A percentile compares a stretch with the other conserved stretches of the same genome.
These are phyloP conservation scores for Naganishia sp. DNA, from an alignment of 1,284 basidiomycete species.

Conservation along the genomic window DNA sequence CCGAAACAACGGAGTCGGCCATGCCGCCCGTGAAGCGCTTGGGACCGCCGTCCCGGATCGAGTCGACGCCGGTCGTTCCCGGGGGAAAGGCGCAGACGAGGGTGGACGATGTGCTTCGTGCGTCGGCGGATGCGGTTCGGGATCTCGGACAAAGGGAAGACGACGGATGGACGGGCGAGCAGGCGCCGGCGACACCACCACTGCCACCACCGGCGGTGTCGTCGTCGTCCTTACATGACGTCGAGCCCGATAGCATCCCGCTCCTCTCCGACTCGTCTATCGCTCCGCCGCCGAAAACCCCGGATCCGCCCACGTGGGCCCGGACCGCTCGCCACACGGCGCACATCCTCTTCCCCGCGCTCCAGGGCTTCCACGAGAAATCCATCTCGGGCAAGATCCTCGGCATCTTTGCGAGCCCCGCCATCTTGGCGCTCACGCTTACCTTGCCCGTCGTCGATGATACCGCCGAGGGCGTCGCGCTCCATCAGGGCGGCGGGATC, in stretches of 20 bases:
- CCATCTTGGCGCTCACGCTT: slow-evolving; percentile 78
- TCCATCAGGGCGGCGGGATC: slow-evolving; percentile 40
- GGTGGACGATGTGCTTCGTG: slow-evolving; percentile 7
- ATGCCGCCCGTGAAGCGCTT: neutral
- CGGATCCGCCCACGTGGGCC: too few species aligned
- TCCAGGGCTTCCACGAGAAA: slow-evolving; percentile 74
- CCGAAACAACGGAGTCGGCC: neutral
- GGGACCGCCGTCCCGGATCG: neutral
- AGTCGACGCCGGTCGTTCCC: slow-evolving; percentile 13
- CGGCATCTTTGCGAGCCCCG: slow-evolving; percentile 79
- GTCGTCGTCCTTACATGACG: slow-evolving; percentile 8
- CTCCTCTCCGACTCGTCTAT: neutral
- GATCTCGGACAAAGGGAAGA: neutral
- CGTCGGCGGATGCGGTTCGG: slow-evolving; percentile 19
- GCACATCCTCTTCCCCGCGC: slow-evolving; percentile 79
- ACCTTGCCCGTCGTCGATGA: slow-evolving; percentile 83
- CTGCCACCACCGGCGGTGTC: neutral
- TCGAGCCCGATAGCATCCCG: slow-evolving; percentile 21
- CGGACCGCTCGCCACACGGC: slow-evolving; percentile 33
- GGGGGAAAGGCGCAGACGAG: neutral
- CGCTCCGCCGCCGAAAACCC: neutral
- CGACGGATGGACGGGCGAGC: neutral
- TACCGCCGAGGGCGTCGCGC: slow-evolving; percentile 42
- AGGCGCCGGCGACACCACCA: neutral
- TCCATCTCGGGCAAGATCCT: slow-evolving; percentile 71